phyloP scores from a whole-genome alignment of 371 early-diverging fungal species.

The Basidiobolus meristosporus region DNA sequence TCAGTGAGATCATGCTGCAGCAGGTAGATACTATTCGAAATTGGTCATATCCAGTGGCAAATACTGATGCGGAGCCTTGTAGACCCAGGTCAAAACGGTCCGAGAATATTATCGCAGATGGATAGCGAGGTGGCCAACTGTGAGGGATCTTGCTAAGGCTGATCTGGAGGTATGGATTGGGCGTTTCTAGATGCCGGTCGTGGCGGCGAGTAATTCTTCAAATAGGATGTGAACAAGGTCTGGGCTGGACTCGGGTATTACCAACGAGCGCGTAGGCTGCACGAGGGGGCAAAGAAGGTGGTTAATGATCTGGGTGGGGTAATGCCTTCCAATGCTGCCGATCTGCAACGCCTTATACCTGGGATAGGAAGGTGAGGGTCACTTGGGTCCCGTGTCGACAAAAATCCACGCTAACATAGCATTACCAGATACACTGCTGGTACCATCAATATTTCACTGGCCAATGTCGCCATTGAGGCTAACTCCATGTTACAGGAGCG shows the following conservation, averaged over 20 bases:
- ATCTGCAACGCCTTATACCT: constrained; percentile 36
- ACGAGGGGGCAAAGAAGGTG: constrained; percentile 46
- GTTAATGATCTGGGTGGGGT: constrained; percentile 26
- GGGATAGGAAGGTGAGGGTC: no score
- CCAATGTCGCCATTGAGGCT: background rate
- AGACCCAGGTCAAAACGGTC: constrained; percentile 60
- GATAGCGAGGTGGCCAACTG: constrained; percentile 61
- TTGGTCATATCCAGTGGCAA: background rate
- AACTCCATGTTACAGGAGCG: constrained; percentile 25
- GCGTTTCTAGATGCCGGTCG: no score
- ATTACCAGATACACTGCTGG: constrained; percentile 19
- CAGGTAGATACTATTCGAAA: constrained; percentile 14
- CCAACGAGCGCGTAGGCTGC: constrained; percentile 47
- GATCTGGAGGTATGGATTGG: constrained; percentile 23
- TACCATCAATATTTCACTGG: no score
- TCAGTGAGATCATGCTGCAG: constrained; percentile 73
- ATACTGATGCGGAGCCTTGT: background rate
- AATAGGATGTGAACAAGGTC: constrained; percentile 33
- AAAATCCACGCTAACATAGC: no score
- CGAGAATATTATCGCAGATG: constrained; percentile 50
- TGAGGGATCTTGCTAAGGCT: constrained; percentile 40
- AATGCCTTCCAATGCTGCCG: constrained; percentile 30
- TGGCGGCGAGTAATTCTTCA: background rate
- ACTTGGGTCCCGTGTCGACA: no score
- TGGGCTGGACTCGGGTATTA: constrained; percentile 81